Conservation (phyloP, 73 alveolate species). For the Tetrahymena malaccensis region DNA sequence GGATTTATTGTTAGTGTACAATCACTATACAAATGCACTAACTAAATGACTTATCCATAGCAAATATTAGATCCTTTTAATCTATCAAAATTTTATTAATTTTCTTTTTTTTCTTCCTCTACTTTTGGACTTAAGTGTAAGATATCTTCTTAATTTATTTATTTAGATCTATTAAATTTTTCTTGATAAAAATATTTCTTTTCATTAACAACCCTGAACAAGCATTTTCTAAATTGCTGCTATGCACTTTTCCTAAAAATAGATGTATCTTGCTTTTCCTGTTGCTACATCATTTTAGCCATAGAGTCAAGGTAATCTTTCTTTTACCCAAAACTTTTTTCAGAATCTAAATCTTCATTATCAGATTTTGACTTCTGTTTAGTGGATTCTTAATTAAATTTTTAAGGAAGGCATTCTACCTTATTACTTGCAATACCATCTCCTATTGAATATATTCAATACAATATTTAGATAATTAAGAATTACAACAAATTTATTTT, state of each 20-base stretch:
- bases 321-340: not conserved
- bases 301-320: not conserved
- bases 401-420: not conserved
- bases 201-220: not conserved
- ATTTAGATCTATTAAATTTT: not conserved
- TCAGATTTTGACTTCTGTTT: not conserved
- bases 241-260: not conserved
- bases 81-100: not conserved
- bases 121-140: not conserved
- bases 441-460: not conserved
- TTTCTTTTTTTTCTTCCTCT: not conserved
- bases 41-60: not conserved
- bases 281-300: not conserved
- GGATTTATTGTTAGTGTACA: not conserved
- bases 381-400: not conserved
- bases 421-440: not conserved
- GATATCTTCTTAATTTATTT: not conserved
- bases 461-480: too few relatives aligned
- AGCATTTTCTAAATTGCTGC: not conserved
- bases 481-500: too few relatives aligned
- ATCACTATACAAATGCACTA: not conserved
- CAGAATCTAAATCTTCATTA: not conserved
- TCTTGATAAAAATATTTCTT: not conserved
- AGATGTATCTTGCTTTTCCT: not conserved
- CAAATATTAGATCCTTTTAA: not conserved